A percentile compares a stretch with the other conserved stretches of the same genome.
These are phyloP conservation scores for Termitomyces sp. DNA, from an alignment of 768 basidiomycete genomes.

Conservation along the genomic window DNA sequence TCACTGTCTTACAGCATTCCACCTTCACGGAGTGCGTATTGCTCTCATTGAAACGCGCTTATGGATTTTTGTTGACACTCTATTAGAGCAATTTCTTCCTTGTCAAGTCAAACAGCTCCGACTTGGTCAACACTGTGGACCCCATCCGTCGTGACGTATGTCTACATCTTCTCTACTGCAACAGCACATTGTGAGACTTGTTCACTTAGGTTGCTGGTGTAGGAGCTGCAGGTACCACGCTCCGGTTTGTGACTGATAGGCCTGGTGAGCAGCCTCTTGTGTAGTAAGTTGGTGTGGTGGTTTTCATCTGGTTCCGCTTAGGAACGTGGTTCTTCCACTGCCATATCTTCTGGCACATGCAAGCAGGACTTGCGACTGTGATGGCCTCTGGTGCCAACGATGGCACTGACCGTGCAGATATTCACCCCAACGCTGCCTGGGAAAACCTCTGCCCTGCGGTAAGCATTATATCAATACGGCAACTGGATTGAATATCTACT, in stretches of 20 bases:
- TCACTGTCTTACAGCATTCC: constrained; percentile 19
- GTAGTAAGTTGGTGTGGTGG: too few species aligned
- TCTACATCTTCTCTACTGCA: neutral
- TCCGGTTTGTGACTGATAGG: constrained; percentile 55
- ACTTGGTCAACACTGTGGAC: constrained; percentile 34
- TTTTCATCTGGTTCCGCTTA: neutral
- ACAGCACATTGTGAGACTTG: neutral
- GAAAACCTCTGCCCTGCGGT: constrained; percentile 14
- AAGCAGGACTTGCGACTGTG: constrained; percentile 18
- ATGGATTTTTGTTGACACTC: neutral
- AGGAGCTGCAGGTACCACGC: constrained; percentile 19
- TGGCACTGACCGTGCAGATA: constrained; percentile 3
- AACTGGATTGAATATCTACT: neutral
- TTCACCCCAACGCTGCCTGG: constrained; percentile 14
- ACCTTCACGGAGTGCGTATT: constrained; percentile 24
- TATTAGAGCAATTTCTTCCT: constrained; percentile 33
- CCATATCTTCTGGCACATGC: constrained; percentile 21
- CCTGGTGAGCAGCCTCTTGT: constrained; percentile 28
- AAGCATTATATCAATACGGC: neutral
- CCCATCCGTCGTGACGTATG: constrained; percentile 34
- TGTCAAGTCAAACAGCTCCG: constrained; percentile 29
- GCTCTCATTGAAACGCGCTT: neutral
- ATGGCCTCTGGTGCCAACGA: constrained; percentile 9
- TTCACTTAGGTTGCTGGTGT: constrained; percentile 13
- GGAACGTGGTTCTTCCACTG: constrained; percentile 27